Base-by-base conservation (phyloP, 2,329 filamentous ascomycete species). In the Macrophomina phaseolina region DNA sequence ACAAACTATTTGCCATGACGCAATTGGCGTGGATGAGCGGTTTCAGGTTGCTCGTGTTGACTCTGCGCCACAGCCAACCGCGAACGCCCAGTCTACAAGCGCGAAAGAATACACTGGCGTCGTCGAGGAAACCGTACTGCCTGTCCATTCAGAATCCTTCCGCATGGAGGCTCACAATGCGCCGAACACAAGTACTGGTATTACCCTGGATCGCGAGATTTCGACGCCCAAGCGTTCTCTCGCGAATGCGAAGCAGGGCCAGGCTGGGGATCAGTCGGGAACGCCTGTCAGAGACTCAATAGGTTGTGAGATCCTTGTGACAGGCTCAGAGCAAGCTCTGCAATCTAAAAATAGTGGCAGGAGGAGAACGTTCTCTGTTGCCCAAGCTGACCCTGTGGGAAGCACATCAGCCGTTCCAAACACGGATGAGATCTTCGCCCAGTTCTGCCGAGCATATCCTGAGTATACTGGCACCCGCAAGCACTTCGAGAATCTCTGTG, bases 401-500 rank as follows among this genome's bases (percentile, higher is more conserved):
- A 38, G 11, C 36, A 38, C 40, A 14, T 4, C 16, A 28, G 28
- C 9, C 14, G 28, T 23, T 14, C 28, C 38, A 38, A 36, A 46
- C 28, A 14, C 61, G 8, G 23, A 14, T 28, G 52, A 52, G 23
- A 36, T 52, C 7, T 52, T 66, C 3, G 36, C 5, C 18, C 45
- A 65, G 38, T 65, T 67, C 55, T 36, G 30, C 36, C 14, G 30
- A 14, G 45, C 30, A 1, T 80, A 80, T 64, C 76, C 77, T 11
- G 73, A 75, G n/a, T 80, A 79, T 48, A 72, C 65, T 6, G 78
- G 75, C 0, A 69, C 73, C 45, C 40, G 36, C 5, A 73, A 72
- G 12, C 77, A 79, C 48, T 80, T 80, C 67, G 28, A 68, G n/a
- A 71, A 68, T 2, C 70, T 72, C 48, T 79, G 77, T 63, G 68